phyloP scores from a whole-genome alignment of 352 stramenopile genomes.

The Phytophthora pistaciae region DNA sequence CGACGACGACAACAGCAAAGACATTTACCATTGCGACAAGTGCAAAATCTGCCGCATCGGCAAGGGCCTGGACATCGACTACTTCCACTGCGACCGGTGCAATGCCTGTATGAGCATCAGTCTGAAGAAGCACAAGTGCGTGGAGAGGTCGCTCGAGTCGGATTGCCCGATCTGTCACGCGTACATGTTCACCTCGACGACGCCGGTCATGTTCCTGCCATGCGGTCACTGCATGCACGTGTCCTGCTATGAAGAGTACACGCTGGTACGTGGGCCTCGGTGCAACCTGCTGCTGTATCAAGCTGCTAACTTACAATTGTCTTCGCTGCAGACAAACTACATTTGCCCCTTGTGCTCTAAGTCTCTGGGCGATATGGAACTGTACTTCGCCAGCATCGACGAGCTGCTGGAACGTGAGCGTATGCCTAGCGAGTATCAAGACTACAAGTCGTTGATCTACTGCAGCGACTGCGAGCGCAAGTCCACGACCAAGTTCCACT shows the following conservation, averaged over 20 bases:
- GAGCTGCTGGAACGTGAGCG: slow-evolving; percentile 83
- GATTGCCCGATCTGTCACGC: slow-evolving; percentile 96
- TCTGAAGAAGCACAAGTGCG: slow-evolving; percentile 93
- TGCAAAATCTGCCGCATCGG: slow-evolving; percentile 98
- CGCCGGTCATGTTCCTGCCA: slow-evolving; percentile 94
- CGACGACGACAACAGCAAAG: slow-evolving; percentile 92
- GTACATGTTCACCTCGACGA: slow-evolving; percentile 97
- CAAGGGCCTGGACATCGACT: slow-evolving; percentile 96
- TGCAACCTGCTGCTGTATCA: background rate
- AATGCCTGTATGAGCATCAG: slow-evolving; percentile 97
- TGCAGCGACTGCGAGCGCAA: slow-evolving; percentile 90
- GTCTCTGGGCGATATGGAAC: slow-evolving; percentile 95
- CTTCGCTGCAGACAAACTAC: slow-evolving; percentile 83
- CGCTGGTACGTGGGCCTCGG: slow-evolving; percentile 55
- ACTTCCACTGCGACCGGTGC: slow-evolving; percentile 98
- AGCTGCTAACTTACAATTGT: slow-evolving; percentile 18
- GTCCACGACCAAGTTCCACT: slow-evolving; percentile 86
- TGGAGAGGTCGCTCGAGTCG: slow-evolving; percentile 95
- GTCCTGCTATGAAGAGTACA: slow-evolving; percentile 95
- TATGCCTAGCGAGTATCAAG: slow-evolving; percentile 81
- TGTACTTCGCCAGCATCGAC: slow-evolving; percentile 90
- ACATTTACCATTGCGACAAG: slow-evolving; percentile 99
- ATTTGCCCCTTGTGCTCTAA: slow-evolving; percentile 96
- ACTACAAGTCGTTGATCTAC: slow-evolving; percentile 82
- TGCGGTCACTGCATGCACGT: slow-evolving; percentile 98